Evolutionary conservation across 1,139 yeast genomes (phyloP), one percentile per base, ranked within the genome.

Genomic region (Kurtzmaniella quercitrusa): DNA sequence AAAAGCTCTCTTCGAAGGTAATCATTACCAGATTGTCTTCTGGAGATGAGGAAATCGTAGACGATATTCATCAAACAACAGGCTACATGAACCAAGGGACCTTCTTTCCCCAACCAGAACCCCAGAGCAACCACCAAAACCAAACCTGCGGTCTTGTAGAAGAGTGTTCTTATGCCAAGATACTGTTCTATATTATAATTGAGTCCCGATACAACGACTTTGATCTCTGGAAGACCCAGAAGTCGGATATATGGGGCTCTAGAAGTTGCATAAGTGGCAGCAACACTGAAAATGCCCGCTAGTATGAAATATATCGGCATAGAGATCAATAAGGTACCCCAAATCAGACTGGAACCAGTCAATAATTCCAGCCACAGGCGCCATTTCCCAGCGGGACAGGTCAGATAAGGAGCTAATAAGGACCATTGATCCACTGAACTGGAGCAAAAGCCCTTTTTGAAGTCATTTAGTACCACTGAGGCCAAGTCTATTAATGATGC

Each of bases 61-160:
- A 65, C 41, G 9, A 67, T 50, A 46, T 70, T 70, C 39, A 69
- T 55, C 16, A 73, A 74, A 51, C 94, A 85, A 49, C 91, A 82
- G 0, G 95, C 81, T 8, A 90, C 81, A 62, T 90, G 97, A 25
- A 89, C 95, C 46, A 93, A 69, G 0, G 98, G 98, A 1, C 97
- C 98, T 56, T 91, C 98, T 57, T 85, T 86, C 10, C 98, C 97
- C 6, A 89, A 74, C 86, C 96, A 88, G 2, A 91, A 59, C 0
- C 97, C 97, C 1, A 94, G 80, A 18, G 95, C 82, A 12, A 88
- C 85, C 34, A 82, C 83, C 41, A 85, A 64, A 33, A 82, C 64
- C 47, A 85, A 63, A 19, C 89, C 85, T 2, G 68, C 41, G 2
- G 73, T 65, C 54, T 84, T 84, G 48, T 68, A 65, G 1, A 74